phyloP scores from a whole-genome alignment of 345 rosid species.

The Psidium guajava region DNA sequence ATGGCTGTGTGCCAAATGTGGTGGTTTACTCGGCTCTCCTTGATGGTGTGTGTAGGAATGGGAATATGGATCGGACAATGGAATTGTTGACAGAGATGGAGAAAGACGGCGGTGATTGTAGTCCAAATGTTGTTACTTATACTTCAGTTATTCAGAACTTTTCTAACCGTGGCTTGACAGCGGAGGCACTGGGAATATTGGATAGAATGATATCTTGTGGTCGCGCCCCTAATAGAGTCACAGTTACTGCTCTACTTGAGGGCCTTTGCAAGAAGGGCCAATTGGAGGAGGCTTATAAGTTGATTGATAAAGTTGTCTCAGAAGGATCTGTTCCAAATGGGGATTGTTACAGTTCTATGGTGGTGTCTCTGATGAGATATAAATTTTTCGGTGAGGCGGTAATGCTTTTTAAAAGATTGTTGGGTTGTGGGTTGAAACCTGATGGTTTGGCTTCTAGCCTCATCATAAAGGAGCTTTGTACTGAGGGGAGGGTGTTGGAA shows the following conservation, averaged over 20 bases:
- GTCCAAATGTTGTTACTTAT: constrained; percentile 59
- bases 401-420: constrained; percentile 35
- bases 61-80: constrained; percentile 37
- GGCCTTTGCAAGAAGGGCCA: constrained; percentile 38
- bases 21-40: constrained; percentile 58
- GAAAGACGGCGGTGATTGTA: constrained; percentile 40
- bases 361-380: constrained; percentile 35
- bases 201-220: constrained; percentile 63
- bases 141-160: constrained; percentile 55
- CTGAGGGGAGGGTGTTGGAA: constrained; percentile 33
- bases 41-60: constrained; percentile 55
- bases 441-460: constrained; percentile 62
- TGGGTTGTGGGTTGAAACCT: constrained; percentile 40
- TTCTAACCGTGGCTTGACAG: constrained; percentile 36
- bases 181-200: constrained; percentile 48
- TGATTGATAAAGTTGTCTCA: constrained; percentile 44
- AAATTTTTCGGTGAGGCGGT: constrained; percentile 50
- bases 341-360: constrained; percentile 57
- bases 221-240: constrained; percentile 59
- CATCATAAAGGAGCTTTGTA: constrained; percentile 53
- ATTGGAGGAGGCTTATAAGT: constrained; percentile 38
- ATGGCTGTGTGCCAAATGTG: constrained; percentile 46
- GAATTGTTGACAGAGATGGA: constrained; percentile 66
- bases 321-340: constrained; percentile 42
- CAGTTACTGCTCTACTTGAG: constrained; percentile 50